Evolutionary conservation across 202 grass and related monocot genomes (phyloP), one percentile per base, ranked within the genome.

Genomic region (Saccharum hybrid): DNA sequence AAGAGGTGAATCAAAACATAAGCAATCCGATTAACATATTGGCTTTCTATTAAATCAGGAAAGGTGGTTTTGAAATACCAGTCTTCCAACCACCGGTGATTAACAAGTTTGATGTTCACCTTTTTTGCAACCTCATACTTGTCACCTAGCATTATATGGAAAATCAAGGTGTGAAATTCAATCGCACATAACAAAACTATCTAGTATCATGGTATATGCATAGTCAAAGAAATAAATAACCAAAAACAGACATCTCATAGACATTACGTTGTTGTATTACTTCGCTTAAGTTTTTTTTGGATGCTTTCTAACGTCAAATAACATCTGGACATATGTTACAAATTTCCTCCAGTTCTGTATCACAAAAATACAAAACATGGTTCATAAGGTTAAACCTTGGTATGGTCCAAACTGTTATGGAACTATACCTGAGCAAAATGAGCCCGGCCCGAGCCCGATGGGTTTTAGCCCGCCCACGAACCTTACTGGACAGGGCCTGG

Each of bases 11-110:
- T 62, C 51, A 83, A 56, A 68, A 18, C 36, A 81, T 54, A 67
- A 69, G 26, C 10, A 18, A 70, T 81, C 13, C 16, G 8, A 63
- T 39, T 67, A 60, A 72, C 37, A 73, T 77, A 14, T 59, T 56
- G 62, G 1, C 5, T 21, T 72, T 38, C 49, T 28, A 65, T 63
- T 80, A 41, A 81, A 21, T 57, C 45, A 67, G 19, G 42, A 43
- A 71, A 84, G 38, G 37, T 33, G 30, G 10, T 57, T 75, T 72
- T 26, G 52, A 48, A 84, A 38, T 92, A 97, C 94, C 94, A 94
- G 59, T 92, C 92, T 86, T 97, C 94, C 75, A 97, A 86, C 94
- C 94, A 97, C 16, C 46, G 66, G 63, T 94, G 90, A 89, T 94
- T 94, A 66, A 92, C 82, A 82, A 94, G 90, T 82, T 94, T 97